Conservation (phyloP, 805 yeast species). For the Kazachstania martiniae region DNA sequence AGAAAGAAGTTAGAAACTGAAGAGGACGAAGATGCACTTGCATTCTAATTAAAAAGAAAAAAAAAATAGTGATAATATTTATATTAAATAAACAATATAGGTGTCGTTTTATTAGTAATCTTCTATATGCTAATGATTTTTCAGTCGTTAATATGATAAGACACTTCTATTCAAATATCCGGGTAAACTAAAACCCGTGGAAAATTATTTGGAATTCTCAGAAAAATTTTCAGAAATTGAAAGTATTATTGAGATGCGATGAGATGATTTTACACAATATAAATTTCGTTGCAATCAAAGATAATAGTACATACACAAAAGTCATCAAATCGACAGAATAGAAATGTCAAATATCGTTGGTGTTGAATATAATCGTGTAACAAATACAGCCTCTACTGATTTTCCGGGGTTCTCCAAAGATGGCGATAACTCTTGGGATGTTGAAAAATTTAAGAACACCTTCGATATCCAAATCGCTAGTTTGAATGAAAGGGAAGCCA, state of each 20-base stretch:
- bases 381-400: slow-evolving; percentile 80
- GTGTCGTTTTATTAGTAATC: too few species aligned
- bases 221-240: not conserved
- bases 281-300: too few species aligned
- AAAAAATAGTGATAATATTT: too few species aligned
- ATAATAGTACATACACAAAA: too few species aligned
- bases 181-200: slow-evolving; percentile 1
- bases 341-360: slow-evolving; percentile 53
- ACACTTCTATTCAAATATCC: not conserved
- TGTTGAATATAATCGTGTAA: slow-evolving; percentile 82
- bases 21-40: slow-evolving; percentile 26
- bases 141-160: too few species aligned
- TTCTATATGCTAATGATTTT: too few species aligned
- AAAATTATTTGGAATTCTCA: not conserved
- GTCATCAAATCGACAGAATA: too few species aligned
- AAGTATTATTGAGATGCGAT: not conserved
- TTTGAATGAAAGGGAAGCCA: slow-evolving; percentile 58
- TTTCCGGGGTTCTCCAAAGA: slow-evolving; percentile 73
- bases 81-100: too few species aligned
- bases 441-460: slow-evolving; percentile 61
- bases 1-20: slow-evolving; percentile 59
- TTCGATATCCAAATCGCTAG: slow-evolving; percentile 60
- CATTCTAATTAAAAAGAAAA: too few species aligned
- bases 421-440: slow-evolving; percentile 67
- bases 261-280: too few species aligned